Base-by-base conservation (phyloP, 495 filamentous ascomycete genomes). In the Letharia columbiana region DNA sequence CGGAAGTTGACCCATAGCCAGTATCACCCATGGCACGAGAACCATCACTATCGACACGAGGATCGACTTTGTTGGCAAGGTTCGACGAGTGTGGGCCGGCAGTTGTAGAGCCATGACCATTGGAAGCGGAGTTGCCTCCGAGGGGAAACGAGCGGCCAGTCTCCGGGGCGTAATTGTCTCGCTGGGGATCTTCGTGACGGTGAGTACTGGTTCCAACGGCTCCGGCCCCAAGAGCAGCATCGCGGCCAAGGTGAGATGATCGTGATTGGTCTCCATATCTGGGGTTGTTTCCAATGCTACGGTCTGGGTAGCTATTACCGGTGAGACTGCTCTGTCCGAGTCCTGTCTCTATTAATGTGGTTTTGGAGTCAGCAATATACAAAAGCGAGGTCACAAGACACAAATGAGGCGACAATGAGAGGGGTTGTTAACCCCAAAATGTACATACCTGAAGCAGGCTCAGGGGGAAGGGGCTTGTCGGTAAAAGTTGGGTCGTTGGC, bases 391-490 rank as follows among this genome's bases (percentile, higher is more conserved):
- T 37, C 10, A 23, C 1, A 35, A 57, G 31, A 20, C 15, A 6
- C 6, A 20, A 57, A 20, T 37, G 33, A 37, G 7, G 15, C 15
- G 31, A 28, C 5, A 6, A 8, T 28, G 9, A 33, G 52, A 44
- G 28, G 39, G 20, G 7, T n/a, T 45, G 9, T 28, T 15, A 28
- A 5, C 12, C 42, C 39, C 8, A 31, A 44, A 7, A 61, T 33
- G 1, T 23, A 35, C 59, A 28, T 45, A 45, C 44, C 67, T 50
- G 40, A 59, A 47, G 71, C 66, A 42, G 68, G 68, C 50, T 67
- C 76, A 40, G 76, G 75, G 50, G 84, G 82, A 66, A 84, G 83
- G 13, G 75, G 35, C 56, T 80, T 78, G 72, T 83, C 83, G 68
- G 54, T 57, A 3, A 75, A 23, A 28, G 74, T 75, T 3, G 73